These are phyloP conservation scores for Gypsophila paniculata DNA, from an alignment of 179 eudicot genomes.

Conservation along the genomic window DNA sequence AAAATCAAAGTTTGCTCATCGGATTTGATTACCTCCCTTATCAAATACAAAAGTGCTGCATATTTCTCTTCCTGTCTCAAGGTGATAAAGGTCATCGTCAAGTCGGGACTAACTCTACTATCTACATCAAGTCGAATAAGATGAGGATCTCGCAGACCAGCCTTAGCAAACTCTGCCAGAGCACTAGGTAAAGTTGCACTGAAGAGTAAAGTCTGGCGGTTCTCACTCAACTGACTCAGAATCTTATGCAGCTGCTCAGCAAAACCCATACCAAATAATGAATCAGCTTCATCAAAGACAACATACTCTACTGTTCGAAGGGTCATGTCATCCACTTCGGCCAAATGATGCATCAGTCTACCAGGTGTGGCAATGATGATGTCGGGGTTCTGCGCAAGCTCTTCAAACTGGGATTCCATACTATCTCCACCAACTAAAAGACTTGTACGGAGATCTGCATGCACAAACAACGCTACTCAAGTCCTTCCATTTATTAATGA, in stretches of 20 bases:
- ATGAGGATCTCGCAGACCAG: constrained; percentile 88
- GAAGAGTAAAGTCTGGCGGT: constrained; percentile 84
- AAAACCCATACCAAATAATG: constrained; percentile 89
- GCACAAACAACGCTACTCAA: constrained; percentile 9
- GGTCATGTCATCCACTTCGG: constrained; percentile 89
- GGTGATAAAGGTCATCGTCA: constrained; percentile 68
- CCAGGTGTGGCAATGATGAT: constrained; percentile 94
- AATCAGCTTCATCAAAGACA: constrained; percentile 99
- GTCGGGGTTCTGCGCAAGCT: constrained; percentile 87
- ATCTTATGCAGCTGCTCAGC: constrained; percentile 83
- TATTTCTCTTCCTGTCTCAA: constrained; percentile 80
- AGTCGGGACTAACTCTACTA: constrained; percentile 73
- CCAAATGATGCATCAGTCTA: constrained; percentile 89
- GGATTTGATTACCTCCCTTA: constrained; percentile 60
- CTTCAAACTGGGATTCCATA: constrained; percentile 95
- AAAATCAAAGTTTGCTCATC: constrained; percentile 74
- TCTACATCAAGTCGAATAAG: constrained; percentile 88
- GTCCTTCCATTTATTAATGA: not conserved
- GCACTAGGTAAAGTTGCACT: constrained; percentile 96
- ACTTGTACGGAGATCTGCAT: constrained; percentile 80
- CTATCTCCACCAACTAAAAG: constrained; percentile 97
- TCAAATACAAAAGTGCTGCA: constrained; percentile 75
- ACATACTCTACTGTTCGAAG: constrained; percentile 81
- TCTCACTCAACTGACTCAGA: constrained; percentile 66
- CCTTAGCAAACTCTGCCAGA: constrained; percentile 91